These are phyloP conservation scores for Fusarium nisikadoi DNA, from an alignment of 2,329 filamentous ascomycete species.

Conservation along the genomic window DNA sequence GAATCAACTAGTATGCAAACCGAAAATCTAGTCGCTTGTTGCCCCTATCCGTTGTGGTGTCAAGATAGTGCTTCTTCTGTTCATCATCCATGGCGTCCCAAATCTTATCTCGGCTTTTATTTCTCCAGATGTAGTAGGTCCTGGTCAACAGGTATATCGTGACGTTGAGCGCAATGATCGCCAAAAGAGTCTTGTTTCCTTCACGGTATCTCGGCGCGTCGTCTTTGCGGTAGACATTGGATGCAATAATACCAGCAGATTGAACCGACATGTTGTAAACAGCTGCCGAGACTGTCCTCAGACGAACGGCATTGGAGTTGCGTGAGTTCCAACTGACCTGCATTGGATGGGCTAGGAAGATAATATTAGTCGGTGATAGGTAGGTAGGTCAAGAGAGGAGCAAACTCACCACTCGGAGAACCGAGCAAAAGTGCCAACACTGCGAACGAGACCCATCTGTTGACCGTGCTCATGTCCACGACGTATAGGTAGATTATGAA, in stretches of 20 bases:
- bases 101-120: background rate
- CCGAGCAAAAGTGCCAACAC: background rate
- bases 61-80: background rate
- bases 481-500: background rate
- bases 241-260: background rate
- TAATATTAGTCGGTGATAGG: accelerated
- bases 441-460: background rate
- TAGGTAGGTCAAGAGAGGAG: too few relatives aligned
- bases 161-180: background rate
- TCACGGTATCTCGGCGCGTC: background rate
- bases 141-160: background rate
- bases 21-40: background rate
- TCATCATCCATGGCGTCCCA: background rate
- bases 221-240: background rate
- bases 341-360: background rate
- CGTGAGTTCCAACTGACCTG: background rate
- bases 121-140: background rate
- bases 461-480: background rate
- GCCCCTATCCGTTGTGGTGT: background rate
- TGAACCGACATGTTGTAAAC: background rate
- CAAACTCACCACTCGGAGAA: background rate
- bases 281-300: background rate
- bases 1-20: background rate
- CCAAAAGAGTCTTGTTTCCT: background rate
- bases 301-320: background rate